These are phyloP conservation scores for Sordariomycetes sp. DNA, from an alignment of 2,329 filamentous ascomycete genomes.

Conservation along the genomic window DNA sequence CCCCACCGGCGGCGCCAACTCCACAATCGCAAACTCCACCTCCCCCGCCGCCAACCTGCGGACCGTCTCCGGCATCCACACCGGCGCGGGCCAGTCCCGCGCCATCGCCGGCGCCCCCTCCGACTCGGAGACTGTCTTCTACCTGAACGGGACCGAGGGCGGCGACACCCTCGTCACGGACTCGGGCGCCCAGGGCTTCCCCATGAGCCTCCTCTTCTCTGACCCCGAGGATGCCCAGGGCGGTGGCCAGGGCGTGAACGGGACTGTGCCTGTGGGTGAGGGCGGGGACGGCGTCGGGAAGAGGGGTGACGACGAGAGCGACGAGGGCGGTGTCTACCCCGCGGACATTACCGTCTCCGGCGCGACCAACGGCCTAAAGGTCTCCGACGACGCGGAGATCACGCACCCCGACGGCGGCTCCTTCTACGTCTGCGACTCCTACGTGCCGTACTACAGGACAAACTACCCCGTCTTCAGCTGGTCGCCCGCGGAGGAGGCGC, in stretches of 20 bases:
- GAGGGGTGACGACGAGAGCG: background rate
- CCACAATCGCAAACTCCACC: too few relatives aligned
- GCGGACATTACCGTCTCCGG: background rate
- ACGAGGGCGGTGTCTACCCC: background rate
- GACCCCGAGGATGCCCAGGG: background rate
- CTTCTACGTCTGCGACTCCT: background rate
- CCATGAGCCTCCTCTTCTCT: background rate
- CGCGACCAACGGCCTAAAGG: background rate
- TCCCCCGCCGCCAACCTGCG: background rate
- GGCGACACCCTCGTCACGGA: background rate
- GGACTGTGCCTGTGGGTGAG: background rate
- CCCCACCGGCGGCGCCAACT: too few relatives aligned
- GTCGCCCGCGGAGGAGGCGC: background rate
- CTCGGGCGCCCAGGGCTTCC: background rate
- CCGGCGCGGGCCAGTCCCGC: conserved; percentile 2
- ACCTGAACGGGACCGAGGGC: background rate
- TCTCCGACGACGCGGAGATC: background rate
- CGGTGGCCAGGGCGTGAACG: background rate
- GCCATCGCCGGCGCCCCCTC: background rate
- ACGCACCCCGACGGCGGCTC: background rate
- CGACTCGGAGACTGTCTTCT: background rate
- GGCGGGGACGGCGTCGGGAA: background rate
- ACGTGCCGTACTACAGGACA: background rate
- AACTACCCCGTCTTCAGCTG: conserved; percentile 1
- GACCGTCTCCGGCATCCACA: background rate